Conservation (phyloP, 1,284 basidiomycete genomes). For the Cystobasidium sp. region DNA sequence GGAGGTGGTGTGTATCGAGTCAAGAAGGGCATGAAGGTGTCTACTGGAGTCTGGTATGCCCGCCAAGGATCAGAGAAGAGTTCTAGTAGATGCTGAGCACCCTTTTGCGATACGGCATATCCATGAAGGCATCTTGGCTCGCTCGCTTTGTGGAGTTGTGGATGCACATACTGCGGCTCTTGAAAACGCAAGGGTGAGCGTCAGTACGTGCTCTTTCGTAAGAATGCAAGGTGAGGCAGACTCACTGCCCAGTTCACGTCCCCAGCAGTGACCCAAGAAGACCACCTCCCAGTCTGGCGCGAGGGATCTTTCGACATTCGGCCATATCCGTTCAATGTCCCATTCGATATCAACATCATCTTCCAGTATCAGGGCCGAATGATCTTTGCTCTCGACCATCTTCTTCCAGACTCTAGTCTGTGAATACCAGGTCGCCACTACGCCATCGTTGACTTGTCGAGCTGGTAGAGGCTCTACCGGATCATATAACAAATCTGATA, state of each 20-base stretch:
- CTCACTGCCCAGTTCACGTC: conserved; percentile 51
- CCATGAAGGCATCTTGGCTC: conserved; percentile 54
- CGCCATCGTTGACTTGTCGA: conserved; percentile 52
- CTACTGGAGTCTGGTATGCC: conserved; percentile 55
- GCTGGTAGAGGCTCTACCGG: conserved; percentile 48
- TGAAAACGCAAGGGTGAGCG: conserved; percentile 63
- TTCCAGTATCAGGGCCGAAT: conserved; percentile 67
- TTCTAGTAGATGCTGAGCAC: conserved; percentile 48
- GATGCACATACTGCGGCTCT: conserved; percentile 74
- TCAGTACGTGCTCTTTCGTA: conserved; percentile 52
- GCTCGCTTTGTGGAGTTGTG: conserved; percentile 65
- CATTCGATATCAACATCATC: conserved; percentile 79
- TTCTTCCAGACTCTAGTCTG: conserved; percentile 65
- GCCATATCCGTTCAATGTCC: conserved; percentile 64
- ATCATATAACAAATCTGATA: conserved; percentile 47
- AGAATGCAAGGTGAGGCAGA: neutral
- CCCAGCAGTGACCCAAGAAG: conserved; percentile 66
- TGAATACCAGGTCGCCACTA: conserved; percentile 66
- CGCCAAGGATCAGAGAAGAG: conserved; percentile 54
- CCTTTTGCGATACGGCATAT: conserved; percentile 52
- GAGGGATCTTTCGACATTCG: conserved; percentile 64
- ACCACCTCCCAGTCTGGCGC: conserved; percentile 72
- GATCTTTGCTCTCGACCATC: conserved; percentile 54
- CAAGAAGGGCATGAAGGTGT: conserved; percentile 68
- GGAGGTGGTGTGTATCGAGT: conserved; percentile 55